These are phyloP conservation scores for Fusarium sarcochroum DNA, from an alignment of 2,329 filamentous ascomycete genomes.

Conservation along the genomic window DNA sequence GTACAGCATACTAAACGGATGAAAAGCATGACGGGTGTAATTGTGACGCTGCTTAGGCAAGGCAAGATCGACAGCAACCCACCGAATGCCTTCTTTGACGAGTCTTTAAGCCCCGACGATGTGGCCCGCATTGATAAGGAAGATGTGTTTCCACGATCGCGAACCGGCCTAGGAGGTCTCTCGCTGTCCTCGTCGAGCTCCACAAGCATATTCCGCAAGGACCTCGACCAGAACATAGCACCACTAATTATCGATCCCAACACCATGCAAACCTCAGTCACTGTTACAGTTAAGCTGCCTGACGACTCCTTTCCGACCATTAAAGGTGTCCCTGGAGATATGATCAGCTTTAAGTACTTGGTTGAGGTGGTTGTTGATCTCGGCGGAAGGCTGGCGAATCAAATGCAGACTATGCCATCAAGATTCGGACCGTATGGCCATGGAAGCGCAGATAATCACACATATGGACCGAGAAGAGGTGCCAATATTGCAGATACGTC, in stretches of 20 bases:
- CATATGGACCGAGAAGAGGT: conserved; percentile 52
- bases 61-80: conserved; percentile 87
- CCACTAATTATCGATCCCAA: conserved; percentile 89
- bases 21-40: conserved; percentile 92
- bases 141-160: conserved; percentile 88
- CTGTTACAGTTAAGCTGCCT: conserved; percentile 86
- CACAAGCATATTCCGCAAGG: conserved; percentile 94
- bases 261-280: conserved; percentile 83
- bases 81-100: conserved; percentile 63
- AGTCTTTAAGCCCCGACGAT: conserved; percentile 70
- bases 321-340: conserved; percentile 86
- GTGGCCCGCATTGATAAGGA: conserved; percentile 80
- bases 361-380: conserved; percentile 94
- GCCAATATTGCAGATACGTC: conserved; percentile 89
- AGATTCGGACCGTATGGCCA: conserved; percentile 56
- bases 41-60: conserved; percentile 92
- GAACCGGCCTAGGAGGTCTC: conserved; percentile 87
- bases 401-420: conserved; percentile 72
- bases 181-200: conserved; percentile 89
- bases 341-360: conserved; percentile 96
- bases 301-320: conserved; percentile 96
- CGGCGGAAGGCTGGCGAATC: conserved; percentile 85
- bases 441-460: conserved; percentile 47
- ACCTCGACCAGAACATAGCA: conserved; percentile 88
- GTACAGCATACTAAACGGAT: conserved; percentile 91